Conservation (phyloP, 192 early-diverging fungal species). For the Phlyctochytrium arcticum region DNA sequence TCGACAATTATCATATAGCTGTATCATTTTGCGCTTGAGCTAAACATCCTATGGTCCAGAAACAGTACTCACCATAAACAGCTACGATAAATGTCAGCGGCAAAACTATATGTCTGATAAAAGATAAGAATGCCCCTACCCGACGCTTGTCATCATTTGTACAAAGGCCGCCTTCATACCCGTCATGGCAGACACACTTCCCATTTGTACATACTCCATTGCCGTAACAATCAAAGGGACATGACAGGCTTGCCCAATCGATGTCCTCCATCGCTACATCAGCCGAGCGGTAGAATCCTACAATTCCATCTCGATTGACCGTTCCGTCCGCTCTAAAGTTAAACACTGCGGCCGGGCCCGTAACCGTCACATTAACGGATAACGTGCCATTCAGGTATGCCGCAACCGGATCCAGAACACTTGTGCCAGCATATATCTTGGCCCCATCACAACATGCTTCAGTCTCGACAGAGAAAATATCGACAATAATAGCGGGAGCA, state of each 20-base stretch:
- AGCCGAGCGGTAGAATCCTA: constrained; percentile 9
- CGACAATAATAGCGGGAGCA: constrained; percentile 7
- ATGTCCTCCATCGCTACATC: background rate
- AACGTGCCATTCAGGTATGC: background rate
- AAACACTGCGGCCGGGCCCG: background rate
- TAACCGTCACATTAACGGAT: background rate
- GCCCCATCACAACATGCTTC: constrained; percentile 23
- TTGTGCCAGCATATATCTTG: background rate
- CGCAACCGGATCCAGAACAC: background rate
- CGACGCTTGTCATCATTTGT: constrained; percentile 16
- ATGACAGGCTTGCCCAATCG: background rate
- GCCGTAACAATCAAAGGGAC: constrained; percentile 24
- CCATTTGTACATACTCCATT: constrained; percentile 12
- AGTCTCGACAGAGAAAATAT: constrained; percentile 11
- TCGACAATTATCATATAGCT: constrained; percentile 12
- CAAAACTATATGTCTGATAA: too few species aligned
- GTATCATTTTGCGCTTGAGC: background rate
- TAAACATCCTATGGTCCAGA: background rate
- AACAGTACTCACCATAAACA: background rate
- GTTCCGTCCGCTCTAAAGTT: constrained; percentile 13
- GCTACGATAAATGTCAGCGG: too few species aligned
- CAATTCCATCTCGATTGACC: constrained; percentile 21
- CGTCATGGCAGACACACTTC: constrained; percentile 6
- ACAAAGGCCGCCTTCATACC: constrained; percentile 14
- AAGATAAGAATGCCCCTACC: too few species aligned